Base-by-base conservation (phyloP, 495 filamentous ascomycete species). In the Immersiella caudata region DNA sequence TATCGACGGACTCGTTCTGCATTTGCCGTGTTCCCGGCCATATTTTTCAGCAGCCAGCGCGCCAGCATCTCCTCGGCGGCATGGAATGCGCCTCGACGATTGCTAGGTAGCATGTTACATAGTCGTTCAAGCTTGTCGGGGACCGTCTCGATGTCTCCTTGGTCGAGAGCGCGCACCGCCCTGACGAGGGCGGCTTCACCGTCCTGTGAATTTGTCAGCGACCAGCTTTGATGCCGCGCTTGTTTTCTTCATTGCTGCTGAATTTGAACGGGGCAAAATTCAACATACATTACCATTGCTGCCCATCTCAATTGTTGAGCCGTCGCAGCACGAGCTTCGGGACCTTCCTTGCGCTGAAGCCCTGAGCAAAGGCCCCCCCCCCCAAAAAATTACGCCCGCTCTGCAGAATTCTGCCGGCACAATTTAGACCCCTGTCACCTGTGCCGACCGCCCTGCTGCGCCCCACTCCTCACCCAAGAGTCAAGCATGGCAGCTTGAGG, bases 41-140 rank as follows among this genome's bases (percentile, higher is more conserved):
- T 83, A 55, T 79, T 75, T 67, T 84, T 83, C 25, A 83, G 78
- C 27, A 84, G 75, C 79, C 79, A 82, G 73, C 81, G 79, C 66
- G 82, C 57, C 69, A 82, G 76, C 67, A 76, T 83, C 60, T 82
- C 79, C 71, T 84, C 80, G 36, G 79, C 79, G 8, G 77, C 80
- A 60, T 82, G 78, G 49, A 81, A 79, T 62, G 68, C 73, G n/a
- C 75, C 74, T 20, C 68, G 66, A 6, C 67, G 71, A 25, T 73
- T 70, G 14, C 73, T 67, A 11, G 75, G 69, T 6, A 82, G 70
- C 36, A 72, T 66, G 11, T 68, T 58, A 79, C 78, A 81, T 25
- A 84, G 60, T 46, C 70, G 67, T 40, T 75, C 73, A 35, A 83
- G 76, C 49, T 76, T 81, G 25, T 82, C 76, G 52, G 79, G 74